Conservation (phyloP, 306 rosid species). For the Citrullus amarus region DNA sequence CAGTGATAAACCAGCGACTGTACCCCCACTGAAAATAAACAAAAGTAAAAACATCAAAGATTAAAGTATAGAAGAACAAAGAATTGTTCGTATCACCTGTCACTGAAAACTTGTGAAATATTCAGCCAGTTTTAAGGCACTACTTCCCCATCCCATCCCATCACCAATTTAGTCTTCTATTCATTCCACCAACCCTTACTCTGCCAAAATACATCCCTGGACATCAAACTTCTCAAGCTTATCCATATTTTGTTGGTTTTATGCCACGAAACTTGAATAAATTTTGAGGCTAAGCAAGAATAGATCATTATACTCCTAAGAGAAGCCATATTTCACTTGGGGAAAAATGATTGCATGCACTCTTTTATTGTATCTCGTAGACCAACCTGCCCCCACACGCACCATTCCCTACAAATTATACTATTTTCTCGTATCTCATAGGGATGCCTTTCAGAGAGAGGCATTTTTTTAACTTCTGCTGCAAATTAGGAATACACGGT, state of each 20-base stretch:
- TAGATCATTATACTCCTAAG: background rate
- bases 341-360: background rate
- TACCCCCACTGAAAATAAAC: constrained; percentile 59
- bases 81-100: background rate
- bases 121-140: background rate
- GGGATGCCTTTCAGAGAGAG: background rate
- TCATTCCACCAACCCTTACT: background rate
- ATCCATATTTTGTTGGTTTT: background rate
- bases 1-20: constrained; percentile 78
- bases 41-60: constrained; percentile 3
- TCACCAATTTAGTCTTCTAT: background rate
- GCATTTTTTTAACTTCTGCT: background rate
- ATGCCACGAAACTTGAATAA: background rate
- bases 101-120: background rate
- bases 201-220: background rate
- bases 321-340: background rate
- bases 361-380: background rate
- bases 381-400: background rate
- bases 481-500: too few relatives aligned
- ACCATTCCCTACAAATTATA: background rate
- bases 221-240: background rate
- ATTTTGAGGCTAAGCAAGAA: background rate
- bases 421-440: background rate
- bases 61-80: background rate
- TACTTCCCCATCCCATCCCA: background rate